A percentile compares a stretch with the other conserved stretches of the same genome.
Evolutionary conservation across 352 stramenopile species (phyloP).

Genomic region (Thalassiosira exigua): DNA sequence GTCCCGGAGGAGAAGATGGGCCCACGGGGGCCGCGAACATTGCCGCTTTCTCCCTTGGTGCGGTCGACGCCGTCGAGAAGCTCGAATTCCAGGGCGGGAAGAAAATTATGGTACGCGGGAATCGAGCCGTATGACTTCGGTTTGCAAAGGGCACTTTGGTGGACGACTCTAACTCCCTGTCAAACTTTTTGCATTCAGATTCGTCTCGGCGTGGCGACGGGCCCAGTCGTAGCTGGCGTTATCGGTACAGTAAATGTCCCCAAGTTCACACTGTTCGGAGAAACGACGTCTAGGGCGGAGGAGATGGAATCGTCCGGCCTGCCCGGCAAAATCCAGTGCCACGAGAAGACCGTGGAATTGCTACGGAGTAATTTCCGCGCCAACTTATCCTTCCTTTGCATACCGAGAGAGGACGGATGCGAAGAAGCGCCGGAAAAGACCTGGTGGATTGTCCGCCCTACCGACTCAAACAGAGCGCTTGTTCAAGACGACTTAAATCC

Average conservation of each 20-base stretch:
- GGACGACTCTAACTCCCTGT: too few species aligned
- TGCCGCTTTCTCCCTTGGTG: constrained; percentile 35
- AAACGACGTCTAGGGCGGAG: constrained; percentile 59
- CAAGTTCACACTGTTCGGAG: constrained; percentile 60
- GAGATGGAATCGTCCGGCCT: constrained; percentile 59
- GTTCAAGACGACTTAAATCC: too few species aligned
- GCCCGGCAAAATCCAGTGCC: constrained; percentile 58
- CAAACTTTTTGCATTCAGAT: too few species aligned
- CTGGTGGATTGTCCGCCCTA: too few species aligned
- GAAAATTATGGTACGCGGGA: constrained; percentile 22
- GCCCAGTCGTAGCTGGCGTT: constrained; percentile 41
- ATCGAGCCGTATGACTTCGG: too few species aligned
- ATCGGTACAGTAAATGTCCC: constrained; percentile 43
- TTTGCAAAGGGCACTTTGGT: too few species aligned
- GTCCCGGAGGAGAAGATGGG: constrained; percentile 9
- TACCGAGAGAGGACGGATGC: too few species aligned
- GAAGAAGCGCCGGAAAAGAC: too few species aligned
- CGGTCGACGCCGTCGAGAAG: constrained; percentile 28
- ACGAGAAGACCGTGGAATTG: constrained; percentile 45
- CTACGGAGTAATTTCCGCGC: too few species aligned
- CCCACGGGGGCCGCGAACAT: constrained; percentile 26
- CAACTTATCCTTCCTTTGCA: too few species aligned
- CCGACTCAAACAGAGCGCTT: too few species aligned
- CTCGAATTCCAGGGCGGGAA: constrained; percentile 24
- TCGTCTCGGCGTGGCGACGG: constrained; percentile 28